These are phyloP conservation scores for Cryphonectria carpinicola DNA, from an alignment of 2,329 filamentous ascomycete genomes.

Conservation along the genomic window DNA sequence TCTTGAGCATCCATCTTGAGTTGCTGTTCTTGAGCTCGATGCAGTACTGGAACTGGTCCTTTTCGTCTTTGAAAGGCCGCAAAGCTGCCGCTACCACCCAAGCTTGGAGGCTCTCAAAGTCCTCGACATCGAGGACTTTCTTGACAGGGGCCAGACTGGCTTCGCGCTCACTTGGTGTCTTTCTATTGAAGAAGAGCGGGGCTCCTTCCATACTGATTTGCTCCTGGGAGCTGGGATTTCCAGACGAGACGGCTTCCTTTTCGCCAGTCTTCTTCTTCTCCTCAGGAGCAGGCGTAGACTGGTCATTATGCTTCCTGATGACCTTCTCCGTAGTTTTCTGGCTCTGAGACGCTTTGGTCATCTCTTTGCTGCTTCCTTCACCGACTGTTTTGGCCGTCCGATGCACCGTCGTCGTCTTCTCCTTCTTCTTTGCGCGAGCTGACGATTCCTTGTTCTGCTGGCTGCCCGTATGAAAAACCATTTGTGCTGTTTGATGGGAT, in stretches of 20 bases:
- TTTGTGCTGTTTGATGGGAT: background rate
- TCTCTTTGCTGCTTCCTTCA: background rate
- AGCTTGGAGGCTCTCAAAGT: background rate
- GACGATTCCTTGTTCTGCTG: background rate
- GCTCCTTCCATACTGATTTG: background rate
- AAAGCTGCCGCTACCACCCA: conserved; percentile 39
- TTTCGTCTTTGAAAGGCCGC: conserved; percentile 66
- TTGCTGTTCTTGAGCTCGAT: conserved; percentile 52
- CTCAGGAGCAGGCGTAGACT: background rate
- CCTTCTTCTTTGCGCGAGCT: background rate
- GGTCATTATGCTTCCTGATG: background rate
- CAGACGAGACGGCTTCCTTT: background rate
- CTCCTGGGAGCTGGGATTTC: background rate
- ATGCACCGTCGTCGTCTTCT: background rate
- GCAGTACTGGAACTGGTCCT: conserved; percentile 64
- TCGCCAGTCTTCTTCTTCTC: background rate
- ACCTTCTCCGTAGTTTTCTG: background rate
- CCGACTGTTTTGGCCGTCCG: background rate
- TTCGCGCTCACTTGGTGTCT: background rate
- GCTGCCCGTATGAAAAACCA: background rate
- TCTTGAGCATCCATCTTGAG: conserved; percentile 48
- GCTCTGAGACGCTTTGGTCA: background rate
- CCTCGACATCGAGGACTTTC: background rate
- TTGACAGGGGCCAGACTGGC: background rate
- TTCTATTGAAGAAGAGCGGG: background rate